Base-by-base conservation (phyloP, 106 monocot genomes). In the Chionographis japonica region DNA sequence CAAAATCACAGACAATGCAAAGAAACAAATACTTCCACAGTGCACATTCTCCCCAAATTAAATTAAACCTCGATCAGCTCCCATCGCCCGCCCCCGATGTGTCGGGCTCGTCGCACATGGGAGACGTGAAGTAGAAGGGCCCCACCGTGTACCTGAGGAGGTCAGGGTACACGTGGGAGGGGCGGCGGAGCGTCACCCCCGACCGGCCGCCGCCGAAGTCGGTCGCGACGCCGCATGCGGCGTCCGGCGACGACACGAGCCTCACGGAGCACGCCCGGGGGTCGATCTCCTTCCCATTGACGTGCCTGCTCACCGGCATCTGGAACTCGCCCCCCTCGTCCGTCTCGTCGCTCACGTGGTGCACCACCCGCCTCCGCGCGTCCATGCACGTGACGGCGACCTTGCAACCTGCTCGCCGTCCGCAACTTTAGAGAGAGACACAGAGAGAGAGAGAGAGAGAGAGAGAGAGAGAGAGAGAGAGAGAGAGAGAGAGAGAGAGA, bases 381-480 rank as follows among this genome's bases (percentile, higher is more conserved):
- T 88, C 94, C 75, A 80, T 60, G 82, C 94, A 90, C 17, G 84
- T 87, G 64, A 90, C 81, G 3, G 84, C 79, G 4, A 94, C 87
- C 58, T 65, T 82, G 61, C 62, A 58, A 0, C 82, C 90, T 94
- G 77, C 54, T 11, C 11, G 20, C 8, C 36, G 46, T 27, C 36
- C 35, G 4, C 37, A 35, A 4, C 8, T 27, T 27, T 27, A 27
- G 13, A 19, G 38, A 50, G 18, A 17, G 16, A 40, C 6, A 39
- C 0, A 20, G 27, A 68, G 7, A 5, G 2, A 8, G 6, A 41
- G 12, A 37, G 8, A 36, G 40, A 12, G 8, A 4, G 15, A 6
- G 3, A 72, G 27, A 36, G 40, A 12, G 8, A 2, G 15, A 6
- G 3, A 72, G 17, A 27, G 13, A 19, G 38, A 50, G 18, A 17